Conservation (phyloP, 768 basidiomycete species). For the Mycena metata region DNA sequence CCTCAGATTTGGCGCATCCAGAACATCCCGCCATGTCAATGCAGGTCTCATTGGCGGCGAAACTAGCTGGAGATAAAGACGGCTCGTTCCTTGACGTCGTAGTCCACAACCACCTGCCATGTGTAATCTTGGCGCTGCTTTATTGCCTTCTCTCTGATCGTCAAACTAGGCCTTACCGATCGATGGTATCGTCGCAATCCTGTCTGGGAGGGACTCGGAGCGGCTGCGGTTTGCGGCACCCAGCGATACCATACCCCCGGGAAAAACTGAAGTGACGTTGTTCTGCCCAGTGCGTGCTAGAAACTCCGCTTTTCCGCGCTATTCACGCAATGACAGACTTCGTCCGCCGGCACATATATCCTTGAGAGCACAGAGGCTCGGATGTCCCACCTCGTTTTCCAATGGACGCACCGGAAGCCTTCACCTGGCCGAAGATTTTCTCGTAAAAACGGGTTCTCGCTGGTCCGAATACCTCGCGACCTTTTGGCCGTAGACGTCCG, state of each 20-base stretch:
- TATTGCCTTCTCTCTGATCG: constrained; percentile 15
- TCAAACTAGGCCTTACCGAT: constrained; percentile 66
- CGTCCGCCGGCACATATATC: constrained; percentile 76
- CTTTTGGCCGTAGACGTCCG: constrained; percentile 72
- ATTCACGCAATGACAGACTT: constrained; percentile 61
- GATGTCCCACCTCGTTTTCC: constrained; percentile 73
- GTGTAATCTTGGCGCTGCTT: constrained; percentile 59
- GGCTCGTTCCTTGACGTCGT: constrained; percentile 71
- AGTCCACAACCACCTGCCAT: constrained; percentile 78
- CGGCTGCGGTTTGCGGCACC: constrained; percentile 68
- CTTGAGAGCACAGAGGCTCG: constrained; percentile 78
- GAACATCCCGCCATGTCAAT: constrained; percentile 80
- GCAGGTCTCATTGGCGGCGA: constrained; percentile 60
- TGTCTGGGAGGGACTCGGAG: constrained; percentile 74
- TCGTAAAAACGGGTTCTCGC: constrained; percentile 49
- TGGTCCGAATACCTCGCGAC: constrained; percentile 77
- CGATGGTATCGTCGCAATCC: constrained; percentile 72
- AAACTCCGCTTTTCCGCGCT: background rate
- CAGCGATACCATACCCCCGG: constrained; percentile 63
- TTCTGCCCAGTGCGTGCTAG: constrained; percentile 77
- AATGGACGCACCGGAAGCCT: constrained; percentile 67
- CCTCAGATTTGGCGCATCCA: constrained; percentile 72
- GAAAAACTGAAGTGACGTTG: constrained; percentile 68
- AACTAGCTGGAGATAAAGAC: constrained; percentile 71
- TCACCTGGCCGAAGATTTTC: constrained; percentile 42